Evolutionary conservation across 768 basidiomycete species (phyloP), one percentile per base, ranked within the genome.

Genomic region (Tulasnella sp.): DNA sequence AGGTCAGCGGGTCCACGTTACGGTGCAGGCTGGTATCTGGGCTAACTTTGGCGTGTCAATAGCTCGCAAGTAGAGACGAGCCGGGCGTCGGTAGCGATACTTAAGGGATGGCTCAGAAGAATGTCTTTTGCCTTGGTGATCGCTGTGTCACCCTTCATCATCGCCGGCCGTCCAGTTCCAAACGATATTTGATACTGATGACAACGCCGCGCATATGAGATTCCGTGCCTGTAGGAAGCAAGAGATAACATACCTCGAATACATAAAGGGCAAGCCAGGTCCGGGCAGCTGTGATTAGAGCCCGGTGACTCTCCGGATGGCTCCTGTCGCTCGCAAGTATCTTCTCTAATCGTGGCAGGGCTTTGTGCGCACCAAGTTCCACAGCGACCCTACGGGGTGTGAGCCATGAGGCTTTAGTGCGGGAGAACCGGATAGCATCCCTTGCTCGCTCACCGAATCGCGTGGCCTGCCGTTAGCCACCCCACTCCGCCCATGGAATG

Each of bases 41-140:
- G 58, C 82, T 72, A 36, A 82, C 82, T 74, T 81, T 86, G 82
- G 14, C 86, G 81, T 62, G 85, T 84, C 73, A 85, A 85, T 44
- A 86, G 82, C 80, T 87, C 85, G 56, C 86, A 86, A 0, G 86
- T 86, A 14, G 85, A 85, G 34, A 86, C 85, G 3, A 87, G 82
- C 75, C 86, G 83, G 12, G 84, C 84, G 77, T 87, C 86, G 27
- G 86, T 86, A 6, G 84, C 83, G 81, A 86, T 86, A 3, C 85
- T 85, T 4, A 86, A 76, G 10, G 86, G 86, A 79, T 87, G 86
- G 58, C 85, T 85, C 10, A 87, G 81, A 48, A 87, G 83, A 48
- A 85, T 78, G 36, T 79, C 81, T 78, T 85, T 83, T 74, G 85
- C 86, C 71, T 85, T 83, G 16, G 83, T 83, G 72, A 87, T 86